phyloP scores from a whole-genome alignment of 345 rosid genomes.

The Linum lewisii region DNA sequence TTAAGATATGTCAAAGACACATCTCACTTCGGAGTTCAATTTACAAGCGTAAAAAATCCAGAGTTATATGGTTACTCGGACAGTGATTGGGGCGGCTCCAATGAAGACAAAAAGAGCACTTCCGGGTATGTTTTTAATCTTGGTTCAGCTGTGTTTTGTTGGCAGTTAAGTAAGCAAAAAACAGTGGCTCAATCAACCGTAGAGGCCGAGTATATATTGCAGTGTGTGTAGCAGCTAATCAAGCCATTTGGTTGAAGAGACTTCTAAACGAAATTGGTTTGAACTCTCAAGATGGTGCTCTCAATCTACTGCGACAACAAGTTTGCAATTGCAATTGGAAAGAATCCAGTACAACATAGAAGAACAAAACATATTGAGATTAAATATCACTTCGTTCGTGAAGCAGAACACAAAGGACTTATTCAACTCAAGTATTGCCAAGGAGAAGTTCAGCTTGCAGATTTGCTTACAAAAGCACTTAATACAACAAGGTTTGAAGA shows the following conservation, averaged over 20 bases:
- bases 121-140: conserved; percentile 5
- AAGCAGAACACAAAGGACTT: too few species aligned
- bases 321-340: too few species aligned
- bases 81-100: conserved; percentile 9
- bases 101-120: conserved; percentile 13
- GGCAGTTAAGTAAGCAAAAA: conserved; percentile 12
- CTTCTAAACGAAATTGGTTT: not conserved
- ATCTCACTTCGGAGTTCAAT: not conserved
- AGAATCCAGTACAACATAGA: too few species aligned
- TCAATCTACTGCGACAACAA: too few species aligned
- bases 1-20: not conserved
- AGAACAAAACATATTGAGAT: too few species aligned
- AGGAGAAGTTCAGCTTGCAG: too few species aligned
- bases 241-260: conserved; percentile 5
- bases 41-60: not conserved
- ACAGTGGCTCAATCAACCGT: not conserved
- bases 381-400: too few species aligned
- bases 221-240: not conserved
- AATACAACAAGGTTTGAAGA: too few species aligned
- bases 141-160: not conserved
- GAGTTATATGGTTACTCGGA: not conserved
- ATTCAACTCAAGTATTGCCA: too few species aligned
- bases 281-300: too few species aligned
- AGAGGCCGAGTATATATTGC: conserved; percentile 7
- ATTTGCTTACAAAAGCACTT: too few species aligned